Conservation (phyloP, 1,284 basidiomycete genomes). For the Naganishia albida region DNA sequence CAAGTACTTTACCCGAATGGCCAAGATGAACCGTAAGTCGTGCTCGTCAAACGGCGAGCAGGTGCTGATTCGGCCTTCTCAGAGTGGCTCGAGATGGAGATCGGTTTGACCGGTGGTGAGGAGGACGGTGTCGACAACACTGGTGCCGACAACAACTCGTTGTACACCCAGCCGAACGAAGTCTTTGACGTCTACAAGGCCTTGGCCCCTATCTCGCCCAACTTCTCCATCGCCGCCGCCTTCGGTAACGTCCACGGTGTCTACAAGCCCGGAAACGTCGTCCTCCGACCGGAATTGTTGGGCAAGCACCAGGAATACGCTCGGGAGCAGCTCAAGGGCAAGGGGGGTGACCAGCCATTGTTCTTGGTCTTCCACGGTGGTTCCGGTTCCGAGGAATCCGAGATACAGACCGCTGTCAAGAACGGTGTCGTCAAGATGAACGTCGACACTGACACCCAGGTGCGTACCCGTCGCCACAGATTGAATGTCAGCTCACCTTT, state of each 20-base stretch:
- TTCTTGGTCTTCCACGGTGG: conserved; percentile 99
- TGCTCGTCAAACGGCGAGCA: background rate
- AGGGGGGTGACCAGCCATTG: conserved; percentile 72
- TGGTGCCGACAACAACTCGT: conserved; percentile 84
- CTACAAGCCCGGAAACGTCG: conserved; percentile 93
- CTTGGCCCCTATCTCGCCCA: conserved; percentile 80
- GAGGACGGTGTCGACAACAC: conserved; percentile 99
- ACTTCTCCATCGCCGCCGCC: conserved; percentile 90
- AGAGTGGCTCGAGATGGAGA: conserved; percentile 99
- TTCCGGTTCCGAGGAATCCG: conserved; percentile 94
- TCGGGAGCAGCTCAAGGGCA: conserved; percentile 68
- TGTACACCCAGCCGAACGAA: conserved; percentile 98
- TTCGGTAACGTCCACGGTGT: conserved; percentile 97
- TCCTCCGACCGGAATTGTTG: conserved; percentile 87
- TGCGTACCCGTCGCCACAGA: conserved; percentile 15
- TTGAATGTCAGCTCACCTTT: background rate
- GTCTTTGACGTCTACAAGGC: conserved; percentile 88
- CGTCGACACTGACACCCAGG: conserved; percentile 73
- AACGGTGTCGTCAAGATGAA: conserved; percentile 98
- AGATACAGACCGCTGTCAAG: conserved; percentile 87
- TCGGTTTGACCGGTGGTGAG: conserved; percentile 99
- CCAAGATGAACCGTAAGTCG: conserved; percentile 65
- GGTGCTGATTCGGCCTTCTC: conserved; percentile 3
- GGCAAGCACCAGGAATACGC: conserved; percentile 86
- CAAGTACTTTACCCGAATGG: conserved; percentile 96